Evolutionary conservation across 2,329 filamentous ascomycete genomes (phyloP), one percentile per base, ranked within the genome.

Genomic region (Pleurostoma richardsiae): DNA sequence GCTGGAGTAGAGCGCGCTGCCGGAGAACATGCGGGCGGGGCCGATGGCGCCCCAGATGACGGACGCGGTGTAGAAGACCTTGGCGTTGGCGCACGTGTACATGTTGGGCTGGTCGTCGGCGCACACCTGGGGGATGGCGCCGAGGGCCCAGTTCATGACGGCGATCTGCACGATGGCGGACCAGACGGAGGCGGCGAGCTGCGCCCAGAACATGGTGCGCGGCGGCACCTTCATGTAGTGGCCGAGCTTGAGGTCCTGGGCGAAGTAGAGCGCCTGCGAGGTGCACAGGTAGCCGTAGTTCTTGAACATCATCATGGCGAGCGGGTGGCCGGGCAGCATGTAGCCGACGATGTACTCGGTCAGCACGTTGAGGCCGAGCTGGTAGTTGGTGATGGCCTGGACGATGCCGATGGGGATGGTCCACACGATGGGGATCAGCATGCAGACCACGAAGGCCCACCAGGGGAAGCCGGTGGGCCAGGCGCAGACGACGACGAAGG

Each of bases 281-380:
- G 86, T 85, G 65, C 74, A 80, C 47, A 86, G 78, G 59, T 85
- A 86, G 43, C 83, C 82, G 56, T 85, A 88, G 51, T 83, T 86
- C 65, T 88, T 88, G 70, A 88, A 88, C 68, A 88, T 76, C 84
- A 89, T 89, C 76, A 88, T 83, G 42, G 83, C 83, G 50, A 88
- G 71, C 2, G 85, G 85, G 3, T 76, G 75, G 29, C 85, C 85
- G 0, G 85, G 85, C 43, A 85, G 77, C 73, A 88, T 84, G 63
- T 88, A 88, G 5, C 85, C 85, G 50, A 85, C 76, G 49, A 89
- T 76, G 56, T 85, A 86, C 59, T 88, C 84, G n/a, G 83, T 85
- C 49, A 88, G 65, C 19, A 89, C 83, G 54, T 87, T 87, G 27
- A 88, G 70, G 4, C 83, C 83, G 4, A 87, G 70, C 59, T 82